Evolutionary conservation across 768 basidiomycete species (phyloP).

Genomic region (Leccinum incarnatum): DNA sequence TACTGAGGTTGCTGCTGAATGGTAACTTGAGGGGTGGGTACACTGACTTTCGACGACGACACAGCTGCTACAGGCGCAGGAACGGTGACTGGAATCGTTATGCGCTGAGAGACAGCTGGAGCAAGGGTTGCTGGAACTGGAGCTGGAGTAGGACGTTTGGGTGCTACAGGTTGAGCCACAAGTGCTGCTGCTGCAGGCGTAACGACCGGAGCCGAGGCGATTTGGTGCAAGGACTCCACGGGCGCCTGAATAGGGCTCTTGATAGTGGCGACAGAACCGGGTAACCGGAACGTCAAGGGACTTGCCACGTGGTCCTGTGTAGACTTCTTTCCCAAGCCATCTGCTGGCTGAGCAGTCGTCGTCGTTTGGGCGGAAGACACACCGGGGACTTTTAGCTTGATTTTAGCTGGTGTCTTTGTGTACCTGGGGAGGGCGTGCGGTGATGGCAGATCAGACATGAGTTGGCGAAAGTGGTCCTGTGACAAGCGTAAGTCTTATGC

Average conservation of each 20-base stretch:
- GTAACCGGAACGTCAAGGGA: constrained; percentile 25
- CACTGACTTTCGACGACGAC: constrained; percentile 16
- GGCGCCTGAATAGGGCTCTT: constrained; percentile 22
- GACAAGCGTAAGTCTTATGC: constrained; percentile 9
- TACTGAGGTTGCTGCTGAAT: constrained; percentile 34
- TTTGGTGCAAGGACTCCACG: constrained; percentile 19
- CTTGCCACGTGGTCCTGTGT: constrained; percentile 16
- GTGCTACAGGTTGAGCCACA: constrained; percentile 17
- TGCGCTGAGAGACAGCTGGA: constrained; percentile 18
- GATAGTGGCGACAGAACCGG: constrained; percentile 16
- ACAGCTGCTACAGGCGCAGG: constrained; percentile 9
- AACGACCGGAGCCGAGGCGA: constrained; percentile 10
- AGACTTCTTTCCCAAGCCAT: constrained; percentile 14
- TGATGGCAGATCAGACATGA: constrained; percentile 76
- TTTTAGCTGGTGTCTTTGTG: constrained; percentile 55
- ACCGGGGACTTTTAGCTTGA: constrained; percentile 66
- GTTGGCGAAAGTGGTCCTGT: constrained; percentile 69
- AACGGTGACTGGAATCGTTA: constrained; percentile 20
- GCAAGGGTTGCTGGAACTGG: constrained; percentile 24
- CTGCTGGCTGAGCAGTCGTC: constrained; percentile 9
- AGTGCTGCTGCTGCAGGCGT: constrained; percentile 16
- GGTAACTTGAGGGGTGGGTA: constrained; percentile 33
- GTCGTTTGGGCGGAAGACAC: constrained; percentile 24
- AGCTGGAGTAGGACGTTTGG: constrained; percentile 24
- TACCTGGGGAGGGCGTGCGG: constrained; percentile 67